These are phyloP conservation scores for Cryomyces minteri DNA, from an alignment of 495 filamentous ascomycete species.

Conservation along the genomic window DNA sequence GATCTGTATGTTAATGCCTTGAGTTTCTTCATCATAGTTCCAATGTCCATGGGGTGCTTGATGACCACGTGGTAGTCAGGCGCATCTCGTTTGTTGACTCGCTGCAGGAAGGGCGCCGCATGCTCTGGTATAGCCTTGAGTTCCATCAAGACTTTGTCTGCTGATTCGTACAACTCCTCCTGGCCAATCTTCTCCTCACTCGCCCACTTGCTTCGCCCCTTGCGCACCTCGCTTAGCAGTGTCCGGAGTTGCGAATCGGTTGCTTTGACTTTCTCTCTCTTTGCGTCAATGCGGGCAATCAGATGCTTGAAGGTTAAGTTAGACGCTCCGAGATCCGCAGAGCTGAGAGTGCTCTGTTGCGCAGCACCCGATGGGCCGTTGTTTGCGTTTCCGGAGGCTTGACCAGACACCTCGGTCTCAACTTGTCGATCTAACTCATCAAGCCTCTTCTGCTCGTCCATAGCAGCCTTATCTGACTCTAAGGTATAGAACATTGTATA, in stretches of 20 bases:
- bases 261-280: conserved; percentile 69
- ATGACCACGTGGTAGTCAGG: conserved; percentile 92
- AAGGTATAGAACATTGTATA: conserved; percentile 85
- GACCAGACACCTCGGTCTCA: conserved; percentile 76
- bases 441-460: conserved; percentile 93
- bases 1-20: conserved; percentile 76
- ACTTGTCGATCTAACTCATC: conserved; percentile 93
- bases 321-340: conserved; percentile 88
- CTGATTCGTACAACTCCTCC: conserved; percentile 91
- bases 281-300: conserved; percentile 84
- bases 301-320: conserved; percentile 92
- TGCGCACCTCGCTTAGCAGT: conserved; percentile 90
- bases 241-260: conserved; percentile 83
- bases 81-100: conserved; percentile 90
- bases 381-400: conserved; percentile 29
- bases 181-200: conserved; percentile 93
- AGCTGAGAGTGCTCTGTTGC: conserved; percentile 73
- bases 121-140: conserved; percentile 94
- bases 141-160: conserved; percentile 89
- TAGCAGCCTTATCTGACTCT: conserved; percentile 85
- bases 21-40: conserved; percentile 95
- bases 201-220: conserved; percentile 97
- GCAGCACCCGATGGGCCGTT: conserved; percentile 25
- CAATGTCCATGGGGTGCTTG: conserved; percentile 95
- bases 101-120: conserved; percentile 76